A percentile compares a stretch with the other conserved stretches of the same genome.
Conservation (phyloP, 2,329 filamentous ascomycete species). For the Westerdykella ornata region DNA sequence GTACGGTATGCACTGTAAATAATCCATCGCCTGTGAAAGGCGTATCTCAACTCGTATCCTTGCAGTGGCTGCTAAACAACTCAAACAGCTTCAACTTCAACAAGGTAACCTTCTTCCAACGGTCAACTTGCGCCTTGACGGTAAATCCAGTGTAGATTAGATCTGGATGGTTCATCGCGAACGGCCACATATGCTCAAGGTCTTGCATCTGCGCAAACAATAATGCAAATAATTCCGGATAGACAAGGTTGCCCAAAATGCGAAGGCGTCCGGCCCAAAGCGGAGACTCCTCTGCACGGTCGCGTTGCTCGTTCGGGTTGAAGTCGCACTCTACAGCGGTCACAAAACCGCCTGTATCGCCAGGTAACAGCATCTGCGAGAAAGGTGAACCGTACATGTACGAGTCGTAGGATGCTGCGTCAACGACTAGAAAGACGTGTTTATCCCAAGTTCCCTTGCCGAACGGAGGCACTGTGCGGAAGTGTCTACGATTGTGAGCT, state of each 20-base stretch:
- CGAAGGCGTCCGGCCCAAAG: constrained; percentile 11
- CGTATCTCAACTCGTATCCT: no score
- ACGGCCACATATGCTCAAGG: constrained; percentile 21
- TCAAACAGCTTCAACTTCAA: background rate
- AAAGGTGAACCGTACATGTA: background rate
- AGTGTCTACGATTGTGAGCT: background rate
- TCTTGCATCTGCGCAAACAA: constrained; percentile 7
- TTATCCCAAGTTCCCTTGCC: background rate
- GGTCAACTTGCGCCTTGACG: background rate
- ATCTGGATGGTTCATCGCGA: constrained; percentile 24
- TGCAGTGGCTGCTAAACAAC: no score
- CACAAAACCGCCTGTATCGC: constrained; percentile 1
- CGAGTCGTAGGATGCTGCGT: background rate
- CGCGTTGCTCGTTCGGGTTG: background rate
- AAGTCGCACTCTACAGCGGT: background rate
- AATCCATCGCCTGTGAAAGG: no score
- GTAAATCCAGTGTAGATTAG: constrained; percentile 20
- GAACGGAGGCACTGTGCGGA: no score
- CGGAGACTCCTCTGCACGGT: constrained; percentile 17
- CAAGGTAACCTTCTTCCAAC: background rate
- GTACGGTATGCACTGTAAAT: no score
- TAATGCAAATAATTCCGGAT: constrained; percentile 24
- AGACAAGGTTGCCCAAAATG: constrained; percentile 24
- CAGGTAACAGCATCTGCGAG: background rate
- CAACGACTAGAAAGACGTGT: constrained; percentile 1